A percentile compares a stretch with the other conserved stretches of the same genome.
These are phyloP conservation scores for Candida odintsovae DNA, from an alignment of 805 yeast genomes.

Conservation along the genomic window DNA sequence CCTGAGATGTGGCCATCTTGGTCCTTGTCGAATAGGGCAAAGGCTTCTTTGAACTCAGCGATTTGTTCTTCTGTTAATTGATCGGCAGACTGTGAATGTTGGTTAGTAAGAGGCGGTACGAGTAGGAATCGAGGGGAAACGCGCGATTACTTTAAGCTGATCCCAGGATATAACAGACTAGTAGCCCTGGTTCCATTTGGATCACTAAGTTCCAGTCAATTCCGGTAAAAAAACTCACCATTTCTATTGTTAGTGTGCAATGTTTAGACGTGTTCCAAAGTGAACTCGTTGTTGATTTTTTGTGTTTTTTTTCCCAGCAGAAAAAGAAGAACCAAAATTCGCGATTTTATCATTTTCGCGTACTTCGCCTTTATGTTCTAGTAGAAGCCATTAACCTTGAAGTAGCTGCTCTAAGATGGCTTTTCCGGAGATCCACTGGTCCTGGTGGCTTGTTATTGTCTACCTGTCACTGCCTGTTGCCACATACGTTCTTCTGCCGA, in stretches of 20 bases:
- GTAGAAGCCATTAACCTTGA: background rate
- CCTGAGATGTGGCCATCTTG: conserved; percentile 96
- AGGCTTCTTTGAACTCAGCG: conserved; percentile 96
- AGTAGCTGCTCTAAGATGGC: background rate
- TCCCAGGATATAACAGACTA: background rate
- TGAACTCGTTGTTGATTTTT: background rate
- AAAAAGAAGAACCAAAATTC: background rate
- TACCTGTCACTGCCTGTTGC: conserved; percentile 38
- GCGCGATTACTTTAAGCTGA: background rate
- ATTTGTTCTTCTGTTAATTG: conserved; percentile 94
- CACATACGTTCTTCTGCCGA: conserved; percentile 29
- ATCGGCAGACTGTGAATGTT: conserved; percentile 42
- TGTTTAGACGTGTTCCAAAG: background rate
- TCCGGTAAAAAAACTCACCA: background rate
- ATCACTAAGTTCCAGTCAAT: background rate
- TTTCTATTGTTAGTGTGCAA: background rate
- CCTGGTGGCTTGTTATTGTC: conserved; percentile 38
- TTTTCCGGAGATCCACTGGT: conserved; percentile 25
- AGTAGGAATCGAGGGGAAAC: no score
- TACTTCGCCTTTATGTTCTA: no score
- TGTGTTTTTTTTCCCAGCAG: background rate
- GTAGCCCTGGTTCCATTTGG: background rate
- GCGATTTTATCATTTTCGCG: background rate
- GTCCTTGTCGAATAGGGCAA: conserved; percentile 93
- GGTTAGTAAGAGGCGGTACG: conserved; percentile 3